Conservation (phyloP, 495 filamentous ascomycete genomes). For the Aspergillus hancockii region DNA sequence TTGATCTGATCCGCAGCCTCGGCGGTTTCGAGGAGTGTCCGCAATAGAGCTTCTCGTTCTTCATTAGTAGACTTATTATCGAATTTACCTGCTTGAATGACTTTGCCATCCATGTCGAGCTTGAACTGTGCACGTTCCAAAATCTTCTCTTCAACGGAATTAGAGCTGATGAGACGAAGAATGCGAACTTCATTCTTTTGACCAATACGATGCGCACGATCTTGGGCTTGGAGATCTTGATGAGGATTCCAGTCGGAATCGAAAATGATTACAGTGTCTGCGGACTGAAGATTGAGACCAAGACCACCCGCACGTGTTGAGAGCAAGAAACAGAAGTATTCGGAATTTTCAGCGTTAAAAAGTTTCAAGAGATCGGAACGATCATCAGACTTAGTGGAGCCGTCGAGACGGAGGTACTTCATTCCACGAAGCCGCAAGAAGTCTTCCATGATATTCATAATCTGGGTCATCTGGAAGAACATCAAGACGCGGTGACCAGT, state of each 20-base stretch:
- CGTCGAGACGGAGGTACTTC: slow-evolving; percentile 87
- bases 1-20: slow-evolving; percentile 78
- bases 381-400: slow-evolving; percentile 96
- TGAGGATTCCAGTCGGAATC: slow-evolving; percentile 99
- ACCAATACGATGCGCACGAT: slow-evolving; percentile 99
- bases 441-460: slow-evolving; percentile 99
- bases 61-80: slow-evolving; percentile 99
- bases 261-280: slow-evolving; percentile 98
- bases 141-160: slow-evolving; percentile 98
- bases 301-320: slow-evolving; percentile 99
- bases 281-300: slow-evolving; percentile 93
- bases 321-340: slow-evolving; percentile 96
- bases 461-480: slow-evolving; percentile 99
- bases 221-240: slow-evolving; percentile 97
- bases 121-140: slow-evolving; percentile 96
- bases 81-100: slow-evolving; percentile 98
- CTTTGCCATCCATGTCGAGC: slow-evolving; percentile 98
- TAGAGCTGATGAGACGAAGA: slow-evolving; percentile 88
- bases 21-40: slow-evolving; percentile 87
- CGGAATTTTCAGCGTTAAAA: slow-evolving; percentile 87
- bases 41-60: slow-evolving; percentile 91
- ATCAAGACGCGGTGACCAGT: slow-evolving; percentile 93
- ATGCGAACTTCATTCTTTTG: slow-evolving; percentile 99
- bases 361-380: slow-evolving; percentile 83
- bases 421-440: slow-evolving; percentile 83